Evolutionary conservation across 2,329 filamentous ascomycete species (phyloP).

Genomic region (Diaporthe vaccinii): DNA sequence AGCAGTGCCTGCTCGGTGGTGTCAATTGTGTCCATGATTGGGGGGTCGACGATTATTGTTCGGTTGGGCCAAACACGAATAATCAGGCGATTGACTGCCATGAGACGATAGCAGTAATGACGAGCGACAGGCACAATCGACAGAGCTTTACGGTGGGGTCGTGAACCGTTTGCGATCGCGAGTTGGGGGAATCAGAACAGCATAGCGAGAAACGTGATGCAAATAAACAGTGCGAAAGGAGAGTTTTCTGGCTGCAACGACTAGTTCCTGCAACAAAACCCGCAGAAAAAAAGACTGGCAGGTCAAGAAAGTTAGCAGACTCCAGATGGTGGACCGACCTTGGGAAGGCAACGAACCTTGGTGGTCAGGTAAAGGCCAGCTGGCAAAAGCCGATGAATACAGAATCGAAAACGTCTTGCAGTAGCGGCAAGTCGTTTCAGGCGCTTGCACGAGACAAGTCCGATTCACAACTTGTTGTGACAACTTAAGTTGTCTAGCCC

Average conservation of each 20-base stretch:
- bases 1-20: too few species aligned
- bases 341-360: not conserved
- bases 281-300: not conserved
- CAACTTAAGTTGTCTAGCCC: not conserved
- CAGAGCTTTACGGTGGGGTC: not conserved
- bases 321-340: not conserved
- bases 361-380: not conserved
- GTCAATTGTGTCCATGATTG: not conserved
- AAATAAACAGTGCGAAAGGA: too few species aligned
- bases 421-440: not conserved
- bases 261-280: not conserved
- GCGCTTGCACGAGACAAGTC: not conserved
- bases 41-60: not conserved
- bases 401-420: not conserved
- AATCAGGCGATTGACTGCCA: not conserved
- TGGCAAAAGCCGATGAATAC: not conserved
- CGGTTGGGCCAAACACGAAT: not conserved
- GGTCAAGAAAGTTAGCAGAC: not conserved
- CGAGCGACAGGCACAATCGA: not conserved
- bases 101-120: not conserved
- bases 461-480: not conserved
- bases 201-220: not conserved
- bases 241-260: not conserved
- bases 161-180: not conserved
- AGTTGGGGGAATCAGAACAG: not conserved